Percentiles rank a stretch among this genome's conserved stretches.
Conservation (phyloP, 208 protist genomes). For the Crithidia fasciculata region DNA sequence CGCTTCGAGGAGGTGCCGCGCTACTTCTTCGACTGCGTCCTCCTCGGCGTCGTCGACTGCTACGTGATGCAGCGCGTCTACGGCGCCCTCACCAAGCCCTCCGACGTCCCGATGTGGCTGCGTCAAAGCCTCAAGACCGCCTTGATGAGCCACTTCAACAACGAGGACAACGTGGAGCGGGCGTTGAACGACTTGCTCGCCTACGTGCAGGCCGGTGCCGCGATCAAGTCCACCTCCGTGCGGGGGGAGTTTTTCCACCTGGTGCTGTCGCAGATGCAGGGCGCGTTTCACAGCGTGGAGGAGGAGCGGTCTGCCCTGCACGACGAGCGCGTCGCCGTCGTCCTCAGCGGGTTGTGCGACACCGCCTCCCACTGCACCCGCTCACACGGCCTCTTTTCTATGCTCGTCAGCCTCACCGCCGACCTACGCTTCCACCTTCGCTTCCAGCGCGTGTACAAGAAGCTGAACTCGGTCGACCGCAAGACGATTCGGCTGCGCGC, state of each 20-base stretch:
- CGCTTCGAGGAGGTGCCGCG: constrained; percentile 78
- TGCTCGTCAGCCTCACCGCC: constrained; percentile 84
- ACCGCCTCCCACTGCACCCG: constrained; percentile 81
- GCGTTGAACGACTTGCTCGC: constrained; percentile 68
- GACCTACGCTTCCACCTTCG: constrained; percentile 87
- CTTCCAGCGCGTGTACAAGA: constrained; percentile 79
- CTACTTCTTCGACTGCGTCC: constrained; percentile 85
- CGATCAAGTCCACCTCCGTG: constrained; percentile 30
- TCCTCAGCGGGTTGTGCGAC: constrained; percentile 62
- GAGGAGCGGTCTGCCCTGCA: constrained; percentile 54
- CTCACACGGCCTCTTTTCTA: constrained; percentile 58
- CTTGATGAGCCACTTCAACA: constrained; percentile 70
- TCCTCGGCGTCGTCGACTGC: constrained; percentile 71
- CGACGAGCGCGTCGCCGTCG: constrained; percentile 72
- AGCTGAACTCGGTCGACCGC: constrained; percentile 57
- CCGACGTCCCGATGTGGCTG: constrained; percentile 50
- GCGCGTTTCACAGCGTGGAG: constrained; percentile 51
- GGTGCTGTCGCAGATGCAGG: constrained; percentile 88
- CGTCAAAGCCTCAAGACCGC: constrained; percentile 54
- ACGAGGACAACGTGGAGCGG: constrained; percentile 67
- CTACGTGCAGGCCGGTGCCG: constrained; percentile 66
- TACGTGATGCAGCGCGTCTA: constrained; percentile 74
- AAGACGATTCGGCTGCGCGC: constrained; percentile 74
- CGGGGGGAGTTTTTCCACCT: constrained; percentile 72
- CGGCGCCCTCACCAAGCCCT: constrained; percentile 43